phyloP scores from a whole-genome alignment of 1,284 basidiomycete genomes.

The Sanghuangporus weigelae region DNA sequence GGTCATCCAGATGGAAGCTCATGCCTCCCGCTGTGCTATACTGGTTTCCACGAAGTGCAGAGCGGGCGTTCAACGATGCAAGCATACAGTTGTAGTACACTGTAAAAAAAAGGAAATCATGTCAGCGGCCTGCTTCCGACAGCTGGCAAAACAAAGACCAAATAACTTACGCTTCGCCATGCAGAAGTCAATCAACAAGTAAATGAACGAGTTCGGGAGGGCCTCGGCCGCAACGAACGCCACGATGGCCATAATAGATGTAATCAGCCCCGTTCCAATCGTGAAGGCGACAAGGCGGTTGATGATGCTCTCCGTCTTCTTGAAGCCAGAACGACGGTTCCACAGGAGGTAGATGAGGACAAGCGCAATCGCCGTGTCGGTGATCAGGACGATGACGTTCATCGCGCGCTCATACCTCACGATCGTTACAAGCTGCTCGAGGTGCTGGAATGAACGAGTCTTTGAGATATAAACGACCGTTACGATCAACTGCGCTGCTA shows the following conservation, averaged over 20 bases:
- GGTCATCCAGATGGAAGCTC: background rate
- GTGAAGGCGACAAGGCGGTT: conserved; percentile 5
- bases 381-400: background rate
- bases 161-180: background rate
- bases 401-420: background rate
- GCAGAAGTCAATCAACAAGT: background rate
- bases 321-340: conserved; percentile 1
- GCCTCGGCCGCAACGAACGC: background rate
- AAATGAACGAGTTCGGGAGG: background rate
- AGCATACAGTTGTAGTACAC: background rate
- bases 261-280: conserved; percentile 9
- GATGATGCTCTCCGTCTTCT: conserved; percentile 3
- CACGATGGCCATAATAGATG: background rate
- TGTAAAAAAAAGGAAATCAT: background rate
- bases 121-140: background rate
- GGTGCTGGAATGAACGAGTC: background rate
- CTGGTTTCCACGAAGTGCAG: background rate
- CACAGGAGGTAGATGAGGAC: conserved; percentile 4
- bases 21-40: background rate
- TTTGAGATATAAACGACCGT: background rate
- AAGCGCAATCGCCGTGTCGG: conserved; percentile 1
- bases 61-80: background rate
- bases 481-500: background rate
- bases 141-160: background rate
- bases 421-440: background rate